phyloP scores from a whole-genome alignment of 495 filamentous ascomycete genomes.

The Penicillium silybi region DNA sequence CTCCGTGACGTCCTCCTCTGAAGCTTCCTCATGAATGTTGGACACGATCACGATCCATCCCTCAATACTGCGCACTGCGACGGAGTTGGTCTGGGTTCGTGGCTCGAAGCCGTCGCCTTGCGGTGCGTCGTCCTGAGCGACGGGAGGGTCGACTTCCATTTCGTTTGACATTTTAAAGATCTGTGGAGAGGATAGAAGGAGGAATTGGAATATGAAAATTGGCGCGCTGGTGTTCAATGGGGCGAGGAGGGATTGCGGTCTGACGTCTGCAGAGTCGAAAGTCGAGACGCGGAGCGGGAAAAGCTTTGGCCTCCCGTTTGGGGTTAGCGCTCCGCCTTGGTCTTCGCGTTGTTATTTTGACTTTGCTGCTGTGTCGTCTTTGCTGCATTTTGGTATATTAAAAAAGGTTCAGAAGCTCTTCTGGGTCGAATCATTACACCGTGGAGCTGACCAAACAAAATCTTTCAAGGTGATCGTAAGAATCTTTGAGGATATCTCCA shows the following conservation, averaged over 20 bases:
- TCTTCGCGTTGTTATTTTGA: background rate
- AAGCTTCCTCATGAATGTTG: conserved; percentile 96
- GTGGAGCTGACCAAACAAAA: background rate
- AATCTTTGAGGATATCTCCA: background rate
- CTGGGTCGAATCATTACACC: background rate
- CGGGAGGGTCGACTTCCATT: conserved; percentile 75
- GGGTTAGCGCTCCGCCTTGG: conserved; percentile 9
- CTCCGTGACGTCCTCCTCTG: conserved; percentile 92
- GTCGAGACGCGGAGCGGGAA: conserved; percentile 4
- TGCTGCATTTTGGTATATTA: no score
- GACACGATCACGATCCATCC: conserved; percentile 98
- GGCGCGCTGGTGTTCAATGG: background rate
- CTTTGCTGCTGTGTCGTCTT: background rate
- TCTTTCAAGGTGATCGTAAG: background rate
- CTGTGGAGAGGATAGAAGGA: background rate
- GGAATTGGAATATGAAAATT: background rate
- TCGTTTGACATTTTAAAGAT: conserved; percentile 58
- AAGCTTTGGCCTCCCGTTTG: conserved; percentile 11
- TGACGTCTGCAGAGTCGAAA: conserved; percentile 4
- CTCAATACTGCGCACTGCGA: conserved; percentile 95
- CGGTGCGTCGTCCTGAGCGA: conserved; percentile 41
- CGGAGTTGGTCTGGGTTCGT: conserved; percentile 73
- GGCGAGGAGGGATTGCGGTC: conserved; percentile 1
- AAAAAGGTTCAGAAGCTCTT: no score
- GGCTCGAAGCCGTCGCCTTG: conserved; percentile 57